These are phyloP conservation scores for Candida piceae DNA, from an alignment of 805 yeast genomes.

Conservation along the genomic window DNA sequence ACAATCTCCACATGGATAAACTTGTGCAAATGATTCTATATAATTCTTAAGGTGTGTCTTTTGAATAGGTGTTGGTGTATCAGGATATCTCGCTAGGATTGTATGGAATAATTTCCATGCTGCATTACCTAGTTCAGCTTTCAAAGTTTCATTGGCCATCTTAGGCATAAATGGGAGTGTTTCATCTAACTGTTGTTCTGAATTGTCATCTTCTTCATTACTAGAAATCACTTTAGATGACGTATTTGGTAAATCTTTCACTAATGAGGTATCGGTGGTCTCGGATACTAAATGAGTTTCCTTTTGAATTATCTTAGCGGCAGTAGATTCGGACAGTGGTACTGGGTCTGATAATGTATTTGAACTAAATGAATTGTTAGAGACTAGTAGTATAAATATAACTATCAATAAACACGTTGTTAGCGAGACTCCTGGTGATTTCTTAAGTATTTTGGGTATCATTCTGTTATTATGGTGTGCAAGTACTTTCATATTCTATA, in stretches of 20 bases:
- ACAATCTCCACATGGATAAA: constrained; percentile 97
- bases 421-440: constrained; percentile 14
- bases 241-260: too few relatives aligned
- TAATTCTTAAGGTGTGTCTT: constrained; percentile 57
- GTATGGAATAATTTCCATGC: constrained; percentile 94
- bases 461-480: constrained; percentile 1
- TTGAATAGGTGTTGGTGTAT: constrained; percentile 62
- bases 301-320: background rate
- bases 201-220: constrained; percentile 1
- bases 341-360: constrained; percentile 18
- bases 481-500: background rate
- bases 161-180: constrained; percentile 71
- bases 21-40: constrained; percentile 75
- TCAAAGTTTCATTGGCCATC: constrained; percentile 69
- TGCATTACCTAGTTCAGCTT: constrained; percentile 82
- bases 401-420: constrained; percentile 15
- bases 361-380: constrained; percentile 16
- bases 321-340: constrained; percentile 11
- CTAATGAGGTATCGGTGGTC: background rate
- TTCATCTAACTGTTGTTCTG: constrained; percentile 3
- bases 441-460: constrained; percentile 9
- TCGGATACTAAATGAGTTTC: background rate
- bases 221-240: too few relatives aligned
- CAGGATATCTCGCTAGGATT: constrained; percentile 88
- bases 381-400: constrained; percentile 13